These are phyloP conservation scores for Gastrolobium bilobum DNA, from an alignment of 306 rosid genomes.

Conservation along the genomic window DNA sequence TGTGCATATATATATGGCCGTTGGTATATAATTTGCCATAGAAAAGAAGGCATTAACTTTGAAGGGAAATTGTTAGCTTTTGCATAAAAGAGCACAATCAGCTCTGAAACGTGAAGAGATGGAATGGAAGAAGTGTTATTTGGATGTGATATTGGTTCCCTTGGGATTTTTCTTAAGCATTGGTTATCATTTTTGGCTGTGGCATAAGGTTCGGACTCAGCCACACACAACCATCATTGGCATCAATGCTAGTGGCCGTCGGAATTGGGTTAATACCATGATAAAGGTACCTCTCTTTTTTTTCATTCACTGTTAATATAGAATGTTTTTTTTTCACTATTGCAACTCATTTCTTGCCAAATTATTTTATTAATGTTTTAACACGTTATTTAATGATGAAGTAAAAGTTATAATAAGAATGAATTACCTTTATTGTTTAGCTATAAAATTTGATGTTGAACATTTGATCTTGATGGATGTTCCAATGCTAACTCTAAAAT, in stretches of 20 bases:
- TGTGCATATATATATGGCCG: constrained; percentile 43
- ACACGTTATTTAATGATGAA: neutral
- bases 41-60: neutral
- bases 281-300: constrained; percentile 64
- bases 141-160: constrained; percentile 87
- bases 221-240: constrained; percentile 86
- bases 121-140: constrained; percentile 88
- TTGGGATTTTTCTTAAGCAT: constrained; percentile 60
- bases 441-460: neutral
- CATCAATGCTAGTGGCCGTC: constrained; percentile 74
- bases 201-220: constrained; percentile 79
- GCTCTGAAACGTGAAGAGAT: constrained; percentile 14
- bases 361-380: no score
- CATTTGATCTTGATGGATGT: neutral
- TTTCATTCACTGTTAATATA: neutral
- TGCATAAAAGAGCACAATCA: neutral
- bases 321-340: neutral
- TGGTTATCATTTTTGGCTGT: constrained; percentile 80
- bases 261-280: constrained; percentile 84
- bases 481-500: neutral
- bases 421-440: neutral
- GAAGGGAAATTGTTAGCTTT: constrained; percentile 6
- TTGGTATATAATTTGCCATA: neutral
- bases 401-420: neutral
- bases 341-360: no score